Conservation (phyloP, 352 stramenopile species). For the Aphanomyces stellatus region DNA sequence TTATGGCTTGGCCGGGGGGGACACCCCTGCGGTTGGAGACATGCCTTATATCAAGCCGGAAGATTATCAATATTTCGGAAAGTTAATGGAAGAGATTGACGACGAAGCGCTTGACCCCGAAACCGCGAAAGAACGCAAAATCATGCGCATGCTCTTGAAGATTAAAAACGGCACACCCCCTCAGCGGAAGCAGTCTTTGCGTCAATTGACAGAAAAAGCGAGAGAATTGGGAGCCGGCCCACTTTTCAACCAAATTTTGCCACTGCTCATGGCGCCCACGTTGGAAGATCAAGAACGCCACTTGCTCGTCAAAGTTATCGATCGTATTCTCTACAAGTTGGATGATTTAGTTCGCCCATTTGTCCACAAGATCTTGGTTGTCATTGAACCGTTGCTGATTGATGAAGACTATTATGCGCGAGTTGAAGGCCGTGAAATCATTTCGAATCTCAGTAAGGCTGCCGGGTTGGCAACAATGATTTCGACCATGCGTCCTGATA, state of each 20-base stretch:
- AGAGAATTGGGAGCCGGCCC: conserved; percentile 93
- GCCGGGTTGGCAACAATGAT: conserved; percentile 99
- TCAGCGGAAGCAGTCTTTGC: conserved; percentile 93
- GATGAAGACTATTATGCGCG: conserved; percentile 99
- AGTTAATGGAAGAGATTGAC: conserved; percentile 90
- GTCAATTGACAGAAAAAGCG: conserved; percentile 97
- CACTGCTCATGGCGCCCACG: conserved; percentile 97
- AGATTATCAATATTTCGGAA: conserved; percentile 98
- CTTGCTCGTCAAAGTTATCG: conserved; percentile 99
- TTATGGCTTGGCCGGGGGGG: conserved; percentile 53
- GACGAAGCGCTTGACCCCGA: conserved; percentile 86
- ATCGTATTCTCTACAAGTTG: conserved; percentile 98
- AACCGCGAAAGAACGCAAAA: conserved; percentile 93
- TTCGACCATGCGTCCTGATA: conserved; percentile 98
- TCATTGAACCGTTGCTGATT: conserved; percentile 99
- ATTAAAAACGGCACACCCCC: conserved; percentile 99
- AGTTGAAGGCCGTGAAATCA: conserved; percentile 98
- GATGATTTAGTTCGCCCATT: conserved; percentile 98
- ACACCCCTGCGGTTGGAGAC: conserved; percentile 56
- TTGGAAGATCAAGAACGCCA: conserved; percentile 99
- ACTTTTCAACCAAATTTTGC: conserved; percentile 99
- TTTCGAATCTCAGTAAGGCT: conserved; percentile 98
- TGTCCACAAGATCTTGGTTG: conserved; percentile 98
- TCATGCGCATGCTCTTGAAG: conserved; percentile 97
- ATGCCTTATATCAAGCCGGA: conserved; percentile 98